Conservation (phyloP, 116 monocot species). For the Phalaenopsis hybrid region DNA sequence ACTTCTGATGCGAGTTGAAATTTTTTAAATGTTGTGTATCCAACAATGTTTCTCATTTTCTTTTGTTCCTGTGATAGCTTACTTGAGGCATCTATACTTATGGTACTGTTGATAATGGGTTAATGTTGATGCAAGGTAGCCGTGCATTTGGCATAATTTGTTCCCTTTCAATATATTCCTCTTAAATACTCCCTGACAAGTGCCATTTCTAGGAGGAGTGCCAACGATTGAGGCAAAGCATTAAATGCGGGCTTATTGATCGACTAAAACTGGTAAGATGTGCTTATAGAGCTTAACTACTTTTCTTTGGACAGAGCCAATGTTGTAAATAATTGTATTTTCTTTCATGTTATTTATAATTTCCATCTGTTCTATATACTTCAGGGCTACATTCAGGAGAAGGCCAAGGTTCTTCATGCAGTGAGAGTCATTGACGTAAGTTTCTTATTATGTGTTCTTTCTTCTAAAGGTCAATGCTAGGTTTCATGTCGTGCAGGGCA, state of each 20-base stretch:
- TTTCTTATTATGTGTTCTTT: slow-evolving; percentile 11
- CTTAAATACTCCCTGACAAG: neutral
- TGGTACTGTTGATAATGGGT: neutral
- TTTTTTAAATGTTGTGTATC: too few species aligned
- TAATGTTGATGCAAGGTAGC: neutral
- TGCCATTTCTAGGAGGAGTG: slow-evolving; percentile 78
- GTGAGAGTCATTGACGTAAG: slow-evolving; percentile 90
- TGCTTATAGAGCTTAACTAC: neutral
- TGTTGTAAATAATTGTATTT: neutral
- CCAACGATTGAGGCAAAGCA: slow-evolving; percentile 83
- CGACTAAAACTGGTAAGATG: slow-evolving; percentile 70
- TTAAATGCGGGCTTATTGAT: slow-evolving; percentile 75
- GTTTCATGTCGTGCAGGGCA: neutral
- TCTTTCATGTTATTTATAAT: neutral
- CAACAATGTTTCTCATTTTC: neutral
- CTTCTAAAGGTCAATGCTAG: neutral
- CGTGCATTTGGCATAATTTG: neutral
- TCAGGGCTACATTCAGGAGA: slow-evolving; percentile 79
- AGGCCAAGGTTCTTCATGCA: slow-evolving; percentile 61
- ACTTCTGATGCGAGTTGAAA: too few species aligned
- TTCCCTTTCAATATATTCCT: neutral
- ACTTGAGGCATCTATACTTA: neutral
- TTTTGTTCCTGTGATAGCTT: neutral
- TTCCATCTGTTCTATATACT: slow-evolving; percentile 11
- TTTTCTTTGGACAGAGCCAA: neutral